Base-by-base conservation (phyloP, 345 rosid genomes). In the Ceriops tagal region DNA sequence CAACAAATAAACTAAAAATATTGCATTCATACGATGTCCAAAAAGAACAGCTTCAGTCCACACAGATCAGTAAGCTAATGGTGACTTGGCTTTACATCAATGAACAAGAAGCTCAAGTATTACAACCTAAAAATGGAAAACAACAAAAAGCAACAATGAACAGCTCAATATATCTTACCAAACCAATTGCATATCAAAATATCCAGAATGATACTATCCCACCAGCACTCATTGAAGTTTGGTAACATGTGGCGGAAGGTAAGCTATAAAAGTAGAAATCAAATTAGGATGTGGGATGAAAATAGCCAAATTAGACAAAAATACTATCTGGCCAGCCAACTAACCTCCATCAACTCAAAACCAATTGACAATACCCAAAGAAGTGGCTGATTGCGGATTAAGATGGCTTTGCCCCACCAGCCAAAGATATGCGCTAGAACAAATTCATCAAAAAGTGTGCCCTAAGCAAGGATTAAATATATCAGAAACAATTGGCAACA, bases 171-270 rank as follows among this genome's bases (percentile, higher is more conserved):
- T 67, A 80, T 65, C 97, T 84, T 80, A 96, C 99, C 98, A 82
- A 96, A 96, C 97, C 98, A 92, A 80, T 96, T 96, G 89, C 99
- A 96, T 66, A 89, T 89, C 78, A 92, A 71, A 72, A 96, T 96
- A 77, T 96, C 98, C 65, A 96, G 96, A 84, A 96, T 70, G 77
- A 96, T 89, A 83, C 99, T 90, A 80, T 96, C 99, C 98, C 99
- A 96, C 99, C 99, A 96, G 90, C 99, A 96, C 78, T 96, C 99
- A 58, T 89, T 96, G 88, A 96, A 96, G 85, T 96, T 96, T 20
- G 99, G 98, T 72, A 96, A 78, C 98, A 95, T 95, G 84, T 96
- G 99, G 62, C 92, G 89, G 77, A 92, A 96, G 52, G 97, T 96
- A 65, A 90, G 82, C 99, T 96, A 92, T 76, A 79, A 72, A 74